A percentile compares a stretch with the other conserved stretches of the same genome.
These are phyloP conservation scores for Globisporangium carolinianum DNA, from an alignment of 352 stramenopile genomes.

Conservation along the genomic window DNA sequence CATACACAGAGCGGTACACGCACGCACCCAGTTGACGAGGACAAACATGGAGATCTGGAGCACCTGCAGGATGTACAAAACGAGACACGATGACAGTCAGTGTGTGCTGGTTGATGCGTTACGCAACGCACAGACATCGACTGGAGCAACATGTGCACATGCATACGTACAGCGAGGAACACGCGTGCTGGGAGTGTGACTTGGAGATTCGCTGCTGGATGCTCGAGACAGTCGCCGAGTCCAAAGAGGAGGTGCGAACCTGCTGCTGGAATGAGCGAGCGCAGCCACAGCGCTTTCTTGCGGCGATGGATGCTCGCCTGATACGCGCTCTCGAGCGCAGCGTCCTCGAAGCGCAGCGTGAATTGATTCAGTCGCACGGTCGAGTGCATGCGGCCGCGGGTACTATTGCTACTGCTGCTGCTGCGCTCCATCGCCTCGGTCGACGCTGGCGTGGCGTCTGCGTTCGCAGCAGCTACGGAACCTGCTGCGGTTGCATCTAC, in stretches of 20 bases:
- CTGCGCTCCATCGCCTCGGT: no score
- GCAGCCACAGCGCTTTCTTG: conserved; percentile 81
- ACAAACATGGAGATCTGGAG: conserved; percentile 71
- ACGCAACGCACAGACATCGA: background rate
- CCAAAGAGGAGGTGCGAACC: conserved; percentile 73
- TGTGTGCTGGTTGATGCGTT: background rate
- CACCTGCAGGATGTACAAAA: conserved; percentile 24
- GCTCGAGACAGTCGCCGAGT: conserved; percentile 62
- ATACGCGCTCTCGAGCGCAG: conserved; percentile 54
- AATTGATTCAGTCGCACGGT: conserved; percentile 80
- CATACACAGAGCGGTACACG: no score
- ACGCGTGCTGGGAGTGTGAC: conserved; percentile 66
- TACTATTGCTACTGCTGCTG: background rate
- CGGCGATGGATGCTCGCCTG: conserved; percentile 53
- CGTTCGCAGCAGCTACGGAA: no score
- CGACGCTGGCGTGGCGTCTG: no score
- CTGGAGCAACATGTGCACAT: no score
- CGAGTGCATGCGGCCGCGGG: conserved; percentile 38
- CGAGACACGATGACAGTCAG: background rate
- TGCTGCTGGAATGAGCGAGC: conserved; percentile 65
- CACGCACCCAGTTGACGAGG: conserved; percentile 54
- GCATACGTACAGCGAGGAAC: conserved; percentile 35
- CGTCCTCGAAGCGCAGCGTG: conserved; percentile 73
- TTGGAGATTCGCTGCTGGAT: conserved; percentile 54
- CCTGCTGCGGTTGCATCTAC: no score